A percentile compares a stretch with the other conserved stretches of the same genome.
phyloP scores from a whole-genome alignment of 2,329 filamentous ascomycete species.

The Penicillium concentricum region DNA sequence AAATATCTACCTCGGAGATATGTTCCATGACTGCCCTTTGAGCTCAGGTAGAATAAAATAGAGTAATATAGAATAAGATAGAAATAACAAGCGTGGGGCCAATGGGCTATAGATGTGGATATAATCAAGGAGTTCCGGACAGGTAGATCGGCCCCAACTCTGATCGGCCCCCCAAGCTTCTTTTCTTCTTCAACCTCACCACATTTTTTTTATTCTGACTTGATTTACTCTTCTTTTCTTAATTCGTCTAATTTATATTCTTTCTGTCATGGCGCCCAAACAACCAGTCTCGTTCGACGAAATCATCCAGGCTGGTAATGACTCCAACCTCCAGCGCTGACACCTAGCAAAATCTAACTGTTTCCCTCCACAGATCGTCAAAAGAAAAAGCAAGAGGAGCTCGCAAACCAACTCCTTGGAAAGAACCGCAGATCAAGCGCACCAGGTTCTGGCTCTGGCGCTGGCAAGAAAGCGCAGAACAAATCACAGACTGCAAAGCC shows the following conservation, averaged over 20 bases:
- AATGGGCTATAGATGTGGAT: background rate
- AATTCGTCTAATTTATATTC: background rate
- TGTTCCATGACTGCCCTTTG: background rate
- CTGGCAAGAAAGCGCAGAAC: constrained; percentile 21
- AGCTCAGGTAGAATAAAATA: too few species aligned
- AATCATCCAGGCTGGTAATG: constrained; percentile 52
- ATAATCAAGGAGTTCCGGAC: background rate
- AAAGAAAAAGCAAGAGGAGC: constrained; percentile 55
- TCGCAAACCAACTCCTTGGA: constrained; percentile 61
- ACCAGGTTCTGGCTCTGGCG: constrained; percentile 42
- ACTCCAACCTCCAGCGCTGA: background rate
- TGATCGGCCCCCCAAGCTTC: constrained; percentile 12
- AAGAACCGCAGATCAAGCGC: constrained; percentile 51
- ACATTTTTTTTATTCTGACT: background rate
- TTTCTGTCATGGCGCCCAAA: constrained; percentile 37
- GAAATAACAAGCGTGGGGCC: background rate
- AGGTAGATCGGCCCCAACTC: background rate
- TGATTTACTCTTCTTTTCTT: background rate
- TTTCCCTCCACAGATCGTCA: constrained; percentile 45
- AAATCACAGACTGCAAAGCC: constrained; percentile 45
- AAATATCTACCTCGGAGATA: background rate
- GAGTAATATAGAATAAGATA: background rate
- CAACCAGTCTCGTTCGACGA: constrained; percentile 48
- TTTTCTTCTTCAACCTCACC: constrained; percentile 10
- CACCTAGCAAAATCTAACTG: constrained; percentile 6